Evolutionary conservation across 768 basidiomycete species (phyloP), one percentile per base, ranked within the genome.

Genomic region (Xerocomellus chrysenteron): DNA sequence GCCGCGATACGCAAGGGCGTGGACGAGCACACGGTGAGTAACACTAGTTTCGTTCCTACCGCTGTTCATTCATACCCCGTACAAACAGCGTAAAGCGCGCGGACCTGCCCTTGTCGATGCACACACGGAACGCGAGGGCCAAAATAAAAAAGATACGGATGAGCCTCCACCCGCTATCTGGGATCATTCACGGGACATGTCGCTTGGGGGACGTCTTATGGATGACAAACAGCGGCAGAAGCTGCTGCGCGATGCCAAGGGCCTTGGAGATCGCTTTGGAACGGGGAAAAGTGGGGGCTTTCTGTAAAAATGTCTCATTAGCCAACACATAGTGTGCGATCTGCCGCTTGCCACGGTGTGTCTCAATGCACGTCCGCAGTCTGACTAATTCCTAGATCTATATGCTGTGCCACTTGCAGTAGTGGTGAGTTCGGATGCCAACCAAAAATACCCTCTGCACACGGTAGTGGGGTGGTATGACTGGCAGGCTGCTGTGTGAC

Each of bases 111-210:
- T 90, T 1, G 71, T 90, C 8, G 79, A 82, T 1, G 76, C 78
- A 58, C 86, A 90, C 57, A 72, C 37, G 58, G 72, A 49, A 55
- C 74, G 53, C 62, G 74, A 65, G 61, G 66, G 52, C 61, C 75
- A 70, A 72, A 74, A 61, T 73, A 73, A 62, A 61, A 69, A 68
- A 55, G 74, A 74, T n/a, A 59, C 76, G 16, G 77, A 83, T 28
- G 82, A 84, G 33, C 81, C 83, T 33, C 75, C 81, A 0, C 74
- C 83, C 0, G 86, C 67, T 0, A 92, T 98, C 28, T 98, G 96
- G 96, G 96, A 99, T 63, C 93, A 92, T 65, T 77, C 84, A 36
- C 79, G 94, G 30, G 93, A 96, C 71, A 97, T 99, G 94, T 82
- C 81, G 3, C 64, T 96, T 4, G 86, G 87, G 2, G 95, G 96